Evolutionary conservation across 1,284 basidiomycete species (phyloP).

Genomic region (Naganishia liquefaciens): DNA sequence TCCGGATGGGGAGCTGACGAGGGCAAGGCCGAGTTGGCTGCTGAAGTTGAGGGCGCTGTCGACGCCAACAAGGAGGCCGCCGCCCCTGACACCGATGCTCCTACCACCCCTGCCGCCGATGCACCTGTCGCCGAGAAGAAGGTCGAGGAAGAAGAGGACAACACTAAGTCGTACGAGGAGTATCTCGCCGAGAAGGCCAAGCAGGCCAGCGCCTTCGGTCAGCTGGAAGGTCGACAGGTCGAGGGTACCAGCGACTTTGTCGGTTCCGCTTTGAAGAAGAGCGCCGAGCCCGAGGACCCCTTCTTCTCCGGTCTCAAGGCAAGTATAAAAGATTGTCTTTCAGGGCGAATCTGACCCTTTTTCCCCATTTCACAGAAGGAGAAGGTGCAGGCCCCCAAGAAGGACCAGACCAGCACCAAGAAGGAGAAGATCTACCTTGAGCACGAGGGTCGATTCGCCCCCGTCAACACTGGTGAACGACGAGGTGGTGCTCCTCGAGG

Average conservation of each 20-base stretch:
- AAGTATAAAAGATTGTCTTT: conserved; percentile 4
- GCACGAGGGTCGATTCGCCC: conserved; percentile 53
- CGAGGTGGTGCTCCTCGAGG: conserved; percentile 26
- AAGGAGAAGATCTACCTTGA: conserved; percentile 55
- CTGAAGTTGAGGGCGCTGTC: conserved; percentile 54
- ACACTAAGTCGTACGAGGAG: conserved; percentile 63
- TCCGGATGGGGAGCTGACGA: conserved; percentile 91
- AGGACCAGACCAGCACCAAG: conserved; percentile 43
- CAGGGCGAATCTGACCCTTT: not conserved
- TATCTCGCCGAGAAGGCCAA: conserved; percentile 53
- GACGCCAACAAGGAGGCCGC: conserved; percentile 53
- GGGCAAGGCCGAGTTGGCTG: conserved; percentile 67
- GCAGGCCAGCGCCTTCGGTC: conserved; percentile 38
- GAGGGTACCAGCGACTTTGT: conserved; percentile 40
- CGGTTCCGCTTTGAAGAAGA: conserved; percentile 48
- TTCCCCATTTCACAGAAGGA: conserved; percentile 37
- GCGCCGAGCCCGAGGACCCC: conserved; percentile 45
- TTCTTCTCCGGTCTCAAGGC: conserved; percentile 54
- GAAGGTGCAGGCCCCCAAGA: conserved; percentile 41
- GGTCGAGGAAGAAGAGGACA: conserved; percentile 83
- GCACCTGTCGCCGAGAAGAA: conserved; percentile 39
- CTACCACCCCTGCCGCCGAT: conserved; percentile 31
- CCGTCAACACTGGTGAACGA: conserved; percentile 40
- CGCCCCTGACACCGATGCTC: conserved; percentile 43
- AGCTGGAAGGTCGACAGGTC: conserved; percentile 43